Conservation (phyloP, 148 eudicot species). For the Rhododendron vialii region DNA sequence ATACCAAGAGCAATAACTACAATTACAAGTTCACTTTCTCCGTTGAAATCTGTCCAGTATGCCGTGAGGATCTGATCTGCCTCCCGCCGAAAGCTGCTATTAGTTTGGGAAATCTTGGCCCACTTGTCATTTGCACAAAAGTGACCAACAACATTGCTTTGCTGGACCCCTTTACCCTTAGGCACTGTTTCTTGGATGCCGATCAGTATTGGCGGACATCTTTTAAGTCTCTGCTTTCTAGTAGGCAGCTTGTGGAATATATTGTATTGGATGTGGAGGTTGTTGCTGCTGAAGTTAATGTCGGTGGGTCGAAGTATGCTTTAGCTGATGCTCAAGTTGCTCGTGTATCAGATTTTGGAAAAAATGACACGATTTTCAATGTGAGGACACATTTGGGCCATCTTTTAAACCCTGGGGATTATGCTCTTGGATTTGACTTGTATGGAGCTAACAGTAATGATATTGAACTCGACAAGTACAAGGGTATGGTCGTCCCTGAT, state of each 20-base stretch:
- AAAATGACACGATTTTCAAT: constrained; percentile 45
- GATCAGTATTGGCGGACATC: constrained; percentile 51
- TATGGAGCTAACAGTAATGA: constrained; percentile 55
- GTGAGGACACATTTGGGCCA: constrained; percentile 67
- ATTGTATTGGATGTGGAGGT: constrained; percentile 40
- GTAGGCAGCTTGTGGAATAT: constrained; percentile 50
- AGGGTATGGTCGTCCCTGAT: constrained; percentile 48
- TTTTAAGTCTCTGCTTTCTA: constrained; percentile 33
- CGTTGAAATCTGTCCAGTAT: constrained; percentile 65
- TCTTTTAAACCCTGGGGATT: constrained; percentile 53
- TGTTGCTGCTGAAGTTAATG: constrained; percentile 37
- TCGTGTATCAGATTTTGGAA: constrained; percentile 67
- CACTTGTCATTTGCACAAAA: constrained; percentile 51
- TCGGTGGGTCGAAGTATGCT: constrained; percentile 57
- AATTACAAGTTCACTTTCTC: constrained; percentile 63
- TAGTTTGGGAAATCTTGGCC: constrained; percentile 49
- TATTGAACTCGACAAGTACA: constrained; percentile 60
- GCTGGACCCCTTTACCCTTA: constrained; percentile 44
- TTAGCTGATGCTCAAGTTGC: constrained; percentile 63
- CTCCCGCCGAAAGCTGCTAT: constrained; percentile 53
- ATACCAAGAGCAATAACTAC: constrained; percentile 61
- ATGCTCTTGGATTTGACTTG: constrained; percentile 73
- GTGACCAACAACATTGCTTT: constrained; percentile 38
- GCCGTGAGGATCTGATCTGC: constrained; percentile 77
- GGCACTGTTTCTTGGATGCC: constrained; percentile 42